Base-by-base conservation (phyloP, 2,329 filamentous ascomycete genomes). In the Claviceps sorghi region DNA sequence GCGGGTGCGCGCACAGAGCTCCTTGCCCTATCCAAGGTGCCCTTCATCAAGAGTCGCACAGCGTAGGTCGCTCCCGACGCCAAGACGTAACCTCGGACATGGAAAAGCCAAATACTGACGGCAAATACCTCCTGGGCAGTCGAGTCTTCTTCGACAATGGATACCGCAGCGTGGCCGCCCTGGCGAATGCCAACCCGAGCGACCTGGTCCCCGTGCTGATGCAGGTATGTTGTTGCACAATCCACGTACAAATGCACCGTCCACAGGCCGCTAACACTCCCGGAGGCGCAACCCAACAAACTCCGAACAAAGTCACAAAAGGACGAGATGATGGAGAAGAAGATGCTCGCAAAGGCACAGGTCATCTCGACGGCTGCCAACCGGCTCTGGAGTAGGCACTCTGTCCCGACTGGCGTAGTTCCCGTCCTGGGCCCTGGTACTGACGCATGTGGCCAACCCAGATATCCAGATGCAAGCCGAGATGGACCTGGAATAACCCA, bases 31-130 rank as follows among this genome's bases (percentile, higher is more conserved):
- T 78, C 84, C 2, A 80, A 83, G 63, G 80, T 89, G 42, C 80
- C 83, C 0, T 88, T 83, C 60, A 77, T 90, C 58, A 89, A 90
- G 65, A 87, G 84, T 60, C 79, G 83, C 52, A 89, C 85, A 15
- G 86, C 86, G 62, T 76, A 73, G 51, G 72, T 62, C 61, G 7
- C 19, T 7, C 34, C 29, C 34, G 38, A 17, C 19, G 29, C n/a
- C 7, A 8, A 19, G 3, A n/a, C 17, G 8, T 0, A 5, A 34
- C 9, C 11, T 11, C 42, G 38, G n/a, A 21, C 19, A n/a, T 19
- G 15, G 26, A 10, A 26, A 9, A 43, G 5, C 26, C 26, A 26
- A 7, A 43, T 17, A 17, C 21, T n/a, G 40, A 42, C n/a, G 32
- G 48, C 9, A 5, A 38, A 36, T 19, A 48, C 52, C 57, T 54